Evolutionary conservation across 768 basidiomycete genomes (phyloP).

Genomic region (Suillus variegatus): DNA sequence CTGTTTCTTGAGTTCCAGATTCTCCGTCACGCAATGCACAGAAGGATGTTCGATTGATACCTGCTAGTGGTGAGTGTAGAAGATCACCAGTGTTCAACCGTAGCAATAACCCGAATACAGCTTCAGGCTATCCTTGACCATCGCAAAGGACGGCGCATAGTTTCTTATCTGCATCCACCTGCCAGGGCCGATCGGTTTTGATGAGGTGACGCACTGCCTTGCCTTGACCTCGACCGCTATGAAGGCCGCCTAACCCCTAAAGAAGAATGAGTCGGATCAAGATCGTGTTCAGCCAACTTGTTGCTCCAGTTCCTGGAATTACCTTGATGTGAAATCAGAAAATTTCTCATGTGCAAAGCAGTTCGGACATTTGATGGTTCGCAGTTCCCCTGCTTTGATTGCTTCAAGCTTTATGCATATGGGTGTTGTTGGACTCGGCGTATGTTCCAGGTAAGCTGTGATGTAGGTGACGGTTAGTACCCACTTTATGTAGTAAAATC

Average conservation of each 20-base stretch:
- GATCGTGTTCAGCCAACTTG: neutral
- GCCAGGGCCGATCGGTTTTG: neutral
- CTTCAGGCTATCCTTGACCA: neutral
- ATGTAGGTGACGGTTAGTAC: neutral
- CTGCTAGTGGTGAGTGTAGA: neutral
- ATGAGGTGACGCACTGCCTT: neutral
- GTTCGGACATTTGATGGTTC: neutral
- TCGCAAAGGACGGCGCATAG: neutral
- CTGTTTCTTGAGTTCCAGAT: neutral
- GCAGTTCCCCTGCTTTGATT: neutral
- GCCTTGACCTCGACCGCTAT: neutral
- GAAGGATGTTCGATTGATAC: neutral
- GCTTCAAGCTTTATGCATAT: neutral
- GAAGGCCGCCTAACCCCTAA: slow-evolving; percentile 6
- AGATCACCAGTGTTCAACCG: neutral
- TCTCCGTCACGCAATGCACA: neutral
- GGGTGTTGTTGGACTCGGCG: neutral
- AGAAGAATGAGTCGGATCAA: neutral
- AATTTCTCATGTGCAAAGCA: neutral
- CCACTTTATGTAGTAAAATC: neutral
- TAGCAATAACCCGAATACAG: neutral
- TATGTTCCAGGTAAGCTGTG: no score
- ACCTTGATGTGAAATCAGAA: neutral
- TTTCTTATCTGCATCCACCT: neutral
- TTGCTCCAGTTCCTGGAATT: neutral